Conservation (phyloP, 2,329 filamentous ascomycete genomes). For the Trichoderma sp. region DNA sequence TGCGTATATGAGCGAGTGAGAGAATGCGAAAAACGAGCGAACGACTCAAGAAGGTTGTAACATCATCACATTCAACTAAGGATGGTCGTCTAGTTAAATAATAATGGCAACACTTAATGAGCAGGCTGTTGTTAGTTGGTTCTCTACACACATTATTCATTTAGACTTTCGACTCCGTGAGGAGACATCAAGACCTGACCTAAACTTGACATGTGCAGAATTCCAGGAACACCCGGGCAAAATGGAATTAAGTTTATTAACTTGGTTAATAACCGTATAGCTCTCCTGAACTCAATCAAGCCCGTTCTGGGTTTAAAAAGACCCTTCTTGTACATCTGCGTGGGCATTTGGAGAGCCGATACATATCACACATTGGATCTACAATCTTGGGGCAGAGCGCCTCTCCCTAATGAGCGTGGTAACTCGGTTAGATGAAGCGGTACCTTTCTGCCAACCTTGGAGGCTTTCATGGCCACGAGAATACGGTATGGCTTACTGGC, state of each 20-base stretch:
- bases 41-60: neutral
- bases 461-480: neutral
- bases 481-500: neutral
- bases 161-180: neutral
- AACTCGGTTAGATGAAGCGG: neutral
- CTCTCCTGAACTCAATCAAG: neutral
- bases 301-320: too few relatives aligned
- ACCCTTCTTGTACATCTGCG: neutral
- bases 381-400: neutral
- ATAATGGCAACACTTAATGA: neutral
- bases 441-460: neutral
- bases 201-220: neutral
- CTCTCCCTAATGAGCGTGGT: neutral
- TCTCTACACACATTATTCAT: neutral
- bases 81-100: neutral
- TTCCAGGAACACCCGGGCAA: neutral
- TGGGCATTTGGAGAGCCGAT: neutral
- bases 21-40: neutral
- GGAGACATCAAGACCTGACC: neutral
- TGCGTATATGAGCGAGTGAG: neutral
- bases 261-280: neutral
- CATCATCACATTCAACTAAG: neutral
- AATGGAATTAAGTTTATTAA: neutral
- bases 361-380: neutral
- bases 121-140: neutral